phyloP scores from a whole-genome alignment of 768 basidiomycete species.

The Neoboletus brunneissimus region DNA sequence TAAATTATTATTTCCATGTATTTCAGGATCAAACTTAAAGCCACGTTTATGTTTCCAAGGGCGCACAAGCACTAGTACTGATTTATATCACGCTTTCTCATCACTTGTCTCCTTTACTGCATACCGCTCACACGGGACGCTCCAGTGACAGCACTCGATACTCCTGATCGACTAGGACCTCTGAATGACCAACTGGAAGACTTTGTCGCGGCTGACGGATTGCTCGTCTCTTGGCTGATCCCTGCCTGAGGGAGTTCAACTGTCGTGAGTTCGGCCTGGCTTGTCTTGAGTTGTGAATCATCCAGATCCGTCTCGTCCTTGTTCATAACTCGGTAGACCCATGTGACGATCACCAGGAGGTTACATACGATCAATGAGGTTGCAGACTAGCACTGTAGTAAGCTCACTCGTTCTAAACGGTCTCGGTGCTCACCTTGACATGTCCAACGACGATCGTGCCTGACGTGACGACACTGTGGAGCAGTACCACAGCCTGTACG shows the following conservation, averaged over 20 bases:
- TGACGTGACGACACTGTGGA: background rate
- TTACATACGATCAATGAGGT: background rate
- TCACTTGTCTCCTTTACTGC: background rate
- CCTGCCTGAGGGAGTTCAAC: background rate
- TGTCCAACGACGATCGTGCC: background rate
- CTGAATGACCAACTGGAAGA: conserved; percentile 1
- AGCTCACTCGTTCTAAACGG: background rate
- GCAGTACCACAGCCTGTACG: background rate
- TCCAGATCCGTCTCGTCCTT: background rate
- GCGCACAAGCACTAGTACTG: no score
- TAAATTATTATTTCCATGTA: no score
- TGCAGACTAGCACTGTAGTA: background rate
- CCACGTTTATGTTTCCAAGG: no score
- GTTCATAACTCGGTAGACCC: background rate
- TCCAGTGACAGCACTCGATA: background rate
- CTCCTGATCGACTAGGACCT: background rate
- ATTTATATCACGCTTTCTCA: background rate
- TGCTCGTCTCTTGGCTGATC: background rate
- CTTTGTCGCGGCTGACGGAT: background rate
- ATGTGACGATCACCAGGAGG: background rate
- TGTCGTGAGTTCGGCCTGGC: background rate
- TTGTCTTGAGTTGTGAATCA: background rate
- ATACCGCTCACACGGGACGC: background rate
- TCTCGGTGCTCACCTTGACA: conserved; percentile 3
- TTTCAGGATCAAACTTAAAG: no score